These are phyloP conservation scores for Cutaneotrichosporon spelunceum DNA, from an alignment of 1,284 basidiomycete genomes.

Conservation along the genomic window DNA sequence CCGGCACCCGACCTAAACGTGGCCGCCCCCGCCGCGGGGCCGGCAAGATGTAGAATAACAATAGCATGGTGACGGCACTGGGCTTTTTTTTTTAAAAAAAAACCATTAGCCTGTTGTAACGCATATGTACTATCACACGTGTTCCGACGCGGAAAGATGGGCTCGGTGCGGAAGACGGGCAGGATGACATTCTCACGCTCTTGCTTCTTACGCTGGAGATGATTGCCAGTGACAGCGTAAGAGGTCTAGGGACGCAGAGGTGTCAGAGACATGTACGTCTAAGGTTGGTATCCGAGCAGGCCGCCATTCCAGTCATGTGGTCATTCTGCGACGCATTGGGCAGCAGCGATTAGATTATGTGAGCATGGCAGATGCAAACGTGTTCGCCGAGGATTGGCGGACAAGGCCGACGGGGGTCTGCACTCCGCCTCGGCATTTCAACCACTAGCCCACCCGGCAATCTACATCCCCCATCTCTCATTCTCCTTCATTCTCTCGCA, in stretches of 20 bases:
- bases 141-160: background rate
- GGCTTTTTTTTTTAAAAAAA: too few relatives aligned
- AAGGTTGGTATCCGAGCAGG: too few relatives aligned
- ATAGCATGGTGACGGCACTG: background rate
- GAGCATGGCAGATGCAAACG: background rate
- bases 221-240: too few relatives aligned
- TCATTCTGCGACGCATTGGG: background rate
- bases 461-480: background rate
- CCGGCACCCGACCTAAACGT: background rate
- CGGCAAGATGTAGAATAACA: conserved; percentile 16
- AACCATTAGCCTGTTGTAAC: conserved; percentile 3
- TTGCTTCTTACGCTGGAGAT: too few relatives aligned
- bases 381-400: conserved; percentile 4
- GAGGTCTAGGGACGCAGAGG: too few relatives aligned
- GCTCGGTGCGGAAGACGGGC: background rate
- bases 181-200: background rate
- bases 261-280: too few relatives aligned
- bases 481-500: background rate
- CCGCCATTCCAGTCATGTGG: too few relatives aligned
- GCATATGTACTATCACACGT: background rate
- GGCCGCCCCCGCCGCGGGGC: background rate
- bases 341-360: too few relatives aligned
- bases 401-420: conserved; percentile 2
- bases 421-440: background rate
- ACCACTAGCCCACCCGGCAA: background rate